phyloP scores from a whole-genome alignment of 2,329 filamentous ascomycete species.

The Clathrospora elynae region DNA sequence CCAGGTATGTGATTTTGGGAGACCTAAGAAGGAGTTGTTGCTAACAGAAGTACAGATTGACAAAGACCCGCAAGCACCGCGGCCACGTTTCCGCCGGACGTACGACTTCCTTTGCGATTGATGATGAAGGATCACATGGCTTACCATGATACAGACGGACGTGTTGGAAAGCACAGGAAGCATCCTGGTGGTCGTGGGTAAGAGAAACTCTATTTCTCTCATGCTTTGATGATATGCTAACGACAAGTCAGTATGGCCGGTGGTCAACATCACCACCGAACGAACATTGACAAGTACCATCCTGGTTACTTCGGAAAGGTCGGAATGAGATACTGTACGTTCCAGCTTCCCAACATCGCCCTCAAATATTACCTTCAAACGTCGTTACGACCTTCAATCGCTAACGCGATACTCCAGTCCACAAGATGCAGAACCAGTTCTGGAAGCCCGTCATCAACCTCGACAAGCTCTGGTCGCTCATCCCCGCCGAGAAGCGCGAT shows the following conservation, averaged over 20 bases:
- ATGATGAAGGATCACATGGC: background rate
- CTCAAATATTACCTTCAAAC: no score
- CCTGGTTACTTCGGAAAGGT: slow-evolving; percentile 99
- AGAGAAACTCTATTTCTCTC: slow-evolving; percentile 40
- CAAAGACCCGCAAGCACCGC: slow-evolving; percentile 60
- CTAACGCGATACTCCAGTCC: slow-evolving; percentile 57
- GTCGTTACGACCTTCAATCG: slow-evolving; percentile 61
- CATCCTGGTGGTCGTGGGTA: slow-evolving; percentile 74
- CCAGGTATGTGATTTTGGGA: slow-evolving; percentile 33
- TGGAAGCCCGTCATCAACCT: slow-evolving; percentile 99
- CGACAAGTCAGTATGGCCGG: slow-evolving; percentile 65
- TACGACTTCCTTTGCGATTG: slow-evolving; percentile 1
- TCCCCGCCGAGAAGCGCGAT: slow-evolving; percentile 90
- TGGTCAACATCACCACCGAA: slow-evolving; percentile 98
- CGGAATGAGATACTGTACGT: slow-evolving; percentile 54
- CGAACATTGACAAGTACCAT: slow-evolving; percentile 92
- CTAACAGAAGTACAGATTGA: slow-evolving; percentile 21
- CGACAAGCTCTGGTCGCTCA: slow-evolving; percentile 98
- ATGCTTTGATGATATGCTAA: background rate
- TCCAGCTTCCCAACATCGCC: slow-evolving; percentile 32
- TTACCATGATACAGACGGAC: slow-evolving; percentile 70
- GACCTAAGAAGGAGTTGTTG: no score
- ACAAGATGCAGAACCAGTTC: slow-evolving; percentile 93
- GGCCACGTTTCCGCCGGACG: slow-evolving; percentile 89
- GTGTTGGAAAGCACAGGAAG: slow-evolving; percentile 98